A percentile compares a stretch with the other conserved stretches of the same genome.
Conservation (phyloP, 257 asterid species). For the Pogostemon cablin region DNA sequence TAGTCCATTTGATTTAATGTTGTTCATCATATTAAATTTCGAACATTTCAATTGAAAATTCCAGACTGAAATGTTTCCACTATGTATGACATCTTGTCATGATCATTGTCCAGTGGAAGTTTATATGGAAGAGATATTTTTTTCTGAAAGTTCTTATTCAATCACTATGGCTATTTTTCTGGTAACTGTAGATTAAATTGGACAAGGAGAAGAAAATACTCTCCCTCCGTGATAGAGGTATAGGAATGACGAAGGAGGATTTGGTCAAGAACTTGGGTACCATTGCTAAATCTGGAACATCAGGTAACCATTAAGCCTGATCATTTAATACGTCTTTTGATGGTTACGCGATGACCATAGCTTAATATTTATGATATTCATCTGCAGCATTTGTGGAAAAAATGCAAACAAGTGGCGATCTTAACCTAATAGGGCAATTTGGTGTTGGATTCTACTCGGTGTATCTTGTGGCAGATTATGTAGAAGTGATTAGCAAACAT, state of each 20-base stretch:
- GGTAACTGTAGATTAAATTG: slow-evolving; percentile 65
- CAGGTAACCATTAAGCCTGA: slow-evolving; percentile 50
- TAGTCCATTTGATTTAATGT: not conserved
- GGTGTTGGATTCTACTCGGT: slow-evolving; percentile 98
- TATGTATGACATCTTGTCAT: not conserved
- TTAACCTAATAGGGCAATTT: slow-evolving; percentile 93
- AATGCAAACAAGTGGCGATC: slow-evolving; percentile 94
- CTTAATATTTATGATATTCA: slow-evolving; percentile 14
- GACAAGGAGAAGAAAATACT: slow-evolving; percentile 88
- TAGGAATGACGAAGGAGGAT: slow-evolving; percentile 98
- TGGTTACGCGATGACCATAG: slow-evolving; percentile 2
- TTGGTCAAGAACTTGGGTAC: slow-evolving; percentile 92
- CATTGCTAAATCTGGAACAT: slow-evolving; percentile 94
- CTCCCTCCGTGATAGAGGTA: slow-evolving; percentile 86
- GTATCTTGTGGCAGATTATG: slow-evolving; percentile 91
- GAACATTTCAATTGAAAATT: not conserved
- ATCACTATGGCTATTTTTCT: slow-evolving; percentile 1
- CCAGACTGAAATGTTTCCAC: not conserved
- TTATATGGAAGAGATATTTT: not conserved
- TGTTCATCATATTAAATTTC: not conserved
- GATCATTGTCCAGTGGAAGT: not conserved
- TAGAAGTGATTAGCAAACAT: slow-evolving; percentile 92
- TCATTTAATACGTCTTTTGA: not conserved
- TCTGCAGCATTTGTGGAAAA: slow-evolving; percentile 89
- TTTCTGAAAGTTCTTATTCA: not conserved